Conservation (phyloP, 257 asterid species). For the Verbena officinalis region DNA sequence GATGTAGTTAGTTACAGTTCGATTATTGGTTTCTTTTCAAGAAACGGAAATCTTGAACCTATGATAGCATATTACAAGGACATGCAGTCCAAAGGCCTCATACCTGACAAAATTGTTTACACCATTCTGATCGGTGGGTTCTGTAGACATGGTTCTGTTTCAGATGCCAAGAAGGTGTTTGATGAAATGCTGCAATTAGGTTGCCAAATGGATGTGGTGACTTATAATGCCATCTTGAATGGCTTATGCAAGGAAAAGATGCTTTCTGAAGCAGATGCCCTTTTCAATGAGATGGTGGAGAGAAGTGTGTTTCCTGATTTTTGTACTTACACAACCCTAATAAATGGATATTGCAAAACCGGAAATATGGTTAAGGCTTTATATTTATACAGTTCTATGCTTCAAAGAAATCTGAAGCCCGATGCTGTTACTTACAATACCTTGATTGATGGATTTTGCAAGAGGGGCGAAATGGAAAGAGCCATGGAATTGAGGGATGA, state of each 20-base stretch:
- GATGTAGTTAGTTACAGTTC: slow-evolving; percentile 73
- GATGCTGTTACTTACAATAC: slow-evolving; percentile 68
- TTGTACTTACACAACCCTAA: slow-evolving; percentile 68
- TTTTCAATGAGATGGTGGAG: slow-evolving; percentile 76
- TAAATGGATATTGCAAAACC: slow-evolving; percentile 65
- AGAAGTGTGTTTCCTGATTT: slow-evolving; percentile 70
- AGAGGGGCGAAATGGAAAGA: slow-evolving; percentile 57
- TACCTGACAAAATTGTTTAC: slow-evolving; percentile 65
- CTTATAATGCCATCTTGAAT: slow-evolving; percentile 64
- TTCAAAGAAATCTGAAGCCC: slow-evolving; percentile 53
- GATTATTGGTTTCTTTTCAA: slow-evolving; percentile 59
- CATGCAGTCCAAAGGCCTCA: slow-evolving; percentile 52
- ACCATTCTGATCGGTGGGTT: slow-evolving; percentile 74
- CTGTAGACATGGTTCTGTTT: slow-evolving; percentile 53
- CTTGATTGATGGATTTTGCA: slow-evolving; percentile 72
- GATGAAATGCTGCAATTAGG: slow-evolving; percentile 67
- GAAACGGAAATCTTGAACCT: slow-evolving; percentile 50
- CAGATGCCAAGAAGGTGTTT: slow-evolving; percentile 63
- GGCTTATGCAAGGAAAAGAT: slow-evolving; percentile 68
- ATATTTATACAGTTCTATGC: slow-evolving; percentile 53
- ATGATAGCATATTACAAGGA: slow-evolving; percentile 49
- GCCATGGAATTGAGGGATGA: slow-evolving; percentile 53
- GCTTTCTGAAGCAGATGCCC: slow-evolving; percentile 57
- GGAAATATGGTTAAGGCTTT: slow-evolving; percentile 57
- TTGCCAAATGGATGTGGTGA: slow-evolving; percentile 69